Conservation (phyloP, 1,284 basidiomycete species). For the Ustanciosporium gigantosporum region DNA sequence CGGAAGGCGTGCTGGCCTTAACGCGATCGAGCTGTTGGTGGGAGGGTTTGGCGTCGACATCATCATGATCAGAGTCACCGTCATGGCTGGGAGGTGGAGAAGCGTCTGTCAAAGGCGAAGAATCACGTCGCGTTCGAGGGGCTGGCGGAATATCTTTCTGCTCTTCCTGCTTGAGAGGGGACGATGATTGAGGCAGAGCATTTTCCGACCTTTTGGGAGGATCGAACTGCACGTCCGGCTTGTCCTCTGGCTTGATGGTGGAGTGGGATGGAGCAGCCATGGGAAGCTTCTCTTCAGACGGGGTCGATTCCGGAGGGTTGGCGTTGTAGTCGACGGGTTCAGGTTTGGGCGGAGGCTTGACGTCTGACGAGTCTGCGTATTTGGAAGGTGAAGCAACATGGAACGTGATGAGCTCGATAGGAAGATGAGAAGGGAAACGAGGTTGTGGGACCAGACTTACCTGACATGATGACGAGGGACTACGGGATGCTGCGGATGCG, state of each 20-base stretch:
- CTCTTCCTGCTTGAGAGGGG: no score
- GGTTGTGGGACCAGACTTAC: slow-evolving; percentile 5
- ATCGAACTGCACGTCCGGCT: slow-evolving; percentile 1
- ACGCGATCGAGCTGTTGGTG: slow-evolving; percentile 32
- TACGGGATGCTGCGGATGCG: not conserved
- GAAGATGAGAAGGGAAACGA: no score
- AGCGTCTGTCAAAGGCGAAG: slow-evolving; percentile 28
- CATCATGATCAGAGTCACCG: not conserved
- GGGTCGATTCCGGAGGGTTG: no score
- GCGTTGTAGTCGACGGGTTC: no score
- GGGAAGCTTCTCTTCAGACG: no score
- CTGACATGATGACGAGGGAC: slow-evolving; percentile 13
- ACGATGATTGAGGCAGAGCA: no score
- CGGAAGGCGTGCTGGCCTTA: slow-evolving; percentile 10
- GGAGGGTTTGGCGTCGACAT: slow-evolving; percentile 10
- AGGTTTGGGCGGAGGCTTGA: slow-evolving; percentile 11
- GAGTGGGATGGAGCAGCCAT: no score
- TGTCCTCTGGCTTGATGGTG: slow-evolving; percentile 3
- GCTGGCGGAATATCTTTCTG: not conserved
- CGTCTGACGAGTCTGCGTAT: no score
- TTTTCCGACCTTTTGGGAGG: slow-evolving; percentile 5
- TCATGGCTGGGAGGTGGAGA: slow-evolving; percentile 5
- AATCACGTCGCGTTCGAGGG: slow-evolving; percentile 22
- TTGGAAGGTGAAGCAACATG: no score
- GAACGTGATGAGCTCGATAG: no score